Evolutionary conservation across 352 stramenopile species (phyloP).

Genomic region (Phytopythium montanum): DNA sequence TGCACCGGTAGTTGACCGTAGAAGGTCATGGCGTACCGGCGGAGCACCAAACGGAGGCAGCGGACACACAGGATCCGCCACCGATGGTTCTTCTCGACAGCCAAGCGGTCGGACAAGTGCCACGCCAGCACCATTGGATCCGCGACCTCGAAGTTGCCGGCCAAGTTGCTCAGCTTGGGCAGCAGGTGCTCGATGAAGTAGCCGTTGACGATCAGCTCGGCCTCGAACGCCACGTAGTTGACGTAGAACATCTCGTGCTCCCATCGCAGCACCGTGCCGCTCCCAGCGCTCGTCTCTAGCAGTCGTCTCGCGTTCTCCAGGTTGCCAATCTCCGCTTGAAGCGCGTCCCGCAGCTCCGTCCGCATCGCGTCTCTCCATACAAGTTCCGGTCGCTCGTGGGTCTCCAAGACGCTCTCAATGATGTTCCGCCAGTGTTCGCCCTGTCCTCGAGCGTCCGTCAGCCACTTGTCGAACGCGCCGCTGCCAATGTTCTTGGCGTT

Average conservation of each 20-base stretch:
- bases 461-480: constrained; percentile 59
- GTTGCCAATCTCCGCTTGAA: constrained; percentile 47
- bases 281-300: constrained; percentile 13
- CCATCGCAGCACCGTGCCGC: constrained; percentile 45
- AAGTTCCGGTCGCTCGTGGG: constrained; percentile 64
- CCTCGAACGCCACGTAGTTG: constrained; percentile 65
- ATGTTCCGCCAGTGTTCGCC: constrained; percentile 76
- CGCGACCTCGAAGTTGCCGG: constrained; percentile 60
- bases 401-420: constrained; percentile 46
- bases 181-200: constrained; percentile 82
- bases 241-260: constrained; percentile 83
- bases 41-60: constrained; percentile 66
- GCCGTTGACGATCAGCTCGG: constrained; percentile 72
- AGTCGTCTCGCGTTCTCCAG: constrained; percentile 9
- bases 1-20: constrained; percentile 67
- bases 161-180: constrained; percentile 56
- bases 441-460: constrained; percentile 57
- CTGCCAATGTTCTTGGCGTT: constrained; percentile 32
- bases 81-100: constrained; percentile 52
- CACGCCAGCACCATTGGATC: constrained; percentile 74
- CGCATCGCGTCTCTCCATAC: constrained; percentile 74
- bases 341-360: constrained; percentile 46
- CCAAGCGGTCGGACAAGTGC: constrained; percentile 74
- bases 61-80: constrained; percentile 59
- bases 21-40: constrained; percentile 77